Base-by-base conservation (phyloP, 148 eudicot genomes). In the Dysphania ambrosioides region DNA sequence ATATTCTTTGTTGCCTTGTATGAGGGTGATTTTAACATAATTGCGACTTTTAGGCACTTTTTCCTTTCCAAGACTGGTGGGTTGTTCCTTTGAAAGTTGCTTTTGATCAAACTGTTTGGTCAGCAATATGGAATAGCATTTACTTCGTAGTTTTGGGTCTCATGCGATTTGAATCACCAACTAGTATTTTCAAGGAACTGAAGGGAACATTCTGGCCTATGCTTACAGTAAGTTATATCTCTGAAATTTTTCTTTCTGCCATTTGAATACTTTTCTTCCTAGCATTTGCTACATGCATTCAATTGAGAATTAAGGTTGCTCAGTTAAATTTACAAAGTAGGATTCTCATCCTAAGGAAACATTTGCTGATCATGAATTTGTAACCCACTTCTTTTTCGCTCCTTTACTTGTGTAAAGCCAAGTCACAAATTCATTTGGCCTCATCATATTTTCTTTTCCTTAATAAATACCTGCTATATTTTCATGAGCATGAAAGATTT, bases 51-150 rank as follows among this genome's bases (percentile, higher is more conserved):
- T 87, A 95, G 99, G 89, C 76, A 27, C 80, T 95, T 66, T 83
- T 95, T 55, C 99, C 99, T 29, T 88, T 82, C 75, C 88, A 89
- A 51, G 96, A 79, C 62, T 95, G 99, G 99, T 95, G 99, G 99
- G 97, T 83, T 35, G 96, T 95, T 79, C 97, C 92, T 65, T 79
- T 79, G 36, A 95, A 95, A 86, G 97, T 92, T 65, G 89, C 72
- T 66, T 90, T 95, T 83, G 99, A 95, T 78, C 99, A 95, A 82
- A 92, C 99, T 24, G 84, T 75, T 38, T 95, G 99, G 99, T 71
- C 97, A 44, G 94, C 88, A 42, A 38, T 88, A 69, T 95, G 99
- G 99, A 95, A 95, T 82, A 92, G 96, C 86, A 92, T 95, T 38
- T 95, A 95, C 86, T 95, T 67, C 71, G 75, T 85, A 2, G 86